A percentile compares a stretch with the other conserved stretches of the same genome.
These are phyloP conservation scores for Acidiella bohemica DNA, from an alignment of 495 filamentous ascomycete genomes.

Conservation along the genomic window DNA sequence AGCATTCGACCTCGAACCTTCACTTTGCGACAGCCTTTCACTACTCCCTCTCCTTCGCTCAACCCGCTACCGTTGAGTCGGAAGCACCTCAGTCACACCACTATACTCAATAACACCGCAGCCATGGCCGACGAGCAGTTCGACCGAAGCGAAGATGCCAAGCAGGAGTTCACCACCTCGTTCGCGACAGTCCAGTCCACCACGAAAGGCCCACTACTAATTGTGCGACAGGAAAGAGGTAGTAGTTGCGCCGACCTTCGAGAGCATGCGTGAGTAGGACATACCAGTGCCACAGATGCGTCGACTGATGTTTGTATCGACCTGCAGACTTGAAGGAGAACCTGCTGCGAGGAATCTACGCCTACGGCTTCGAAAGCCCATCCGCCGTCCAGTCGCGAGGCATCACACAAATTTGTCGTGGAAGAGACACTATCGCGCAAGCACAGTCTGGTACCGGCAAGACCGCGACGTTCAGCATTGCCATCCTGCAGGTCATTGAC, in stretches of 20 bases:
- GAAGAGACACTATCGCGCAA: slow-evolving; percentile 94
- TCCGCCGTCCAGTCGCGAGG: slow-evolving; percentile 73
- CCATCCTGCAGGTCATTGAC: slow-evolving; percentile 72
- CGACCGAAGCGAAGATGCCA: slow-evolving; percentile 86
- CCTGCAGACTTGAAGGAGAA: slow-evolving; percentile 83
- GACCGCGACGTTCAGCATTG: slow-evolving; percentile 97
- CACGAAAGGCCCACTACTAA: neutral
- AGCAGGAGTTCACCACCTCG: slow-evolving; percentile 84
- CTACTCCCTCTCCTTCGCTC: neutral
- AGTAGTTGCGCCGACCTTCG: slow-evolving; percentile 55
- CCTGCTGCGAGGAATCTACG: slow-evolving; percentile 92
- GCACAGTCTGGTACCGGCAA: slow-evolving; percentile 99
- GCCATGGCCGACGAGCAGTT: slow-evolving; percentile 81
- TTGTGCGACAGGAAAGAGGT: slow-evolving; percentile 73
- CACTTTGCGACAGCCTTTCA: neutral
- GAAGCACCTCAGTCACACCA: no score
- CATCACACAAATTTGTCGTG: slow-evolving; percentile 98
- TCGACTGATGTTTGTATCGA: neutral
- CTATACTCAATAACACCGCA: no score
- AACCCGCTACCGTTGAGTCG: no score
- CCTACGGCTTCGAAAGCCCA: slow-evolving; percentile 72
- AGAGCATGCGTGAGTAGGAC: neutral
- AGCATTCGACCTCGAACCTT: neutral
- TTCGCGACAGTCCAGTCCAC: neutral
- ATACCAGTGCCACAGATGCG: no score